phyloP scores from a whole-genome alignment of 2,329 filamentous ascomycete genomes.

The Didymella segeticola region DNA sequence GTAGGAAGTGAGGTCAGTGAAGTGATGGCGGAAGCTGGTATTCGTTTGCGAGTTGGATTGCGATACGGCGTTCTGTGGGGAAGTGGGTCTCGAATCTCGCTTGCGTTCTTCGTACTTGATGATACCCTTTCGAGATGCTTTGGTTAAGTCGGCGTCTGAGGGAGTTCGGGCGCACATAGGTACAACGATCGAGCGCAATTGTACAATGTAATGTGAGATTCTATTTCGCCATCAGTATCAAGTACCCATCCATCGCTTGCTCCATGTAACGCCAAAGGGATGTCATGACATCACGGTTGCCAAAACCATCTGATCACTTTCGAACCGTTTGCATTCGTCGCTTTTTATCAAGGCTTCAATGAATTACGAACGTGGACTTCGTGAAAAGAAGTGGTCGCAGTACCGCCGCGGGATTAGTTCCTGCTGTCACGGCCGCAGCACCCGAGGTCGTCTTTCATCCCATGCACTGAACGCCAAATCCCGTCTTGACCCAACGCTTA shows the following conservation, averaged over 20 bases:
- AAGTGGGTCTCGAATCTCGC: slow-evolving; percentile 10
- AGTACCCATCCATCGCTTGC: slow-evolving; percentile 29
- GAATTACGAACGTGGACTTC: slow-evolving; percentile 51
- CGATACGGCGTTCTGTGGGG: slow-evolving; percentile 5
- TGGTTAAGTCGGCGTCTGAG: slow-evolving; percentile 1
- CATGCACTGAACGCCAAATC: slow-evolving; percentile 51
- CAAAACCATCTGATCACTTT: slow-evolving; percentile 45
- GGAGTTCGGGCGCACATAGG: slow-evolving; percentile 16
- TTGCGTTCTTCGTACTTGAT: slow-evolving; percentile 8
- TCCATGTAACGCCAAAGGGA: slow-evolving; percentile 33
- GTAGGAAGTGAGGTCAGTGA: slow-evolving; percentile 27
- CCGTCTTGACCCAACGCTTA: slow-evolving; percentile 60
- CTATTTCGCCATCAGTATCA: slow-evolving; percentile 43
- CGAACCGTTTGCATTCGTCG: slow-evolving; percentile 52
- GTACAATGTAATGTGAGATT: slow-evolving; percentile 31
- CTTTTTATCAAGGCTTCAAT: slow-evolving; percentile 51
- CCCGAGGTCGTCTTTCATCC: slow-evolving; percentile 51
- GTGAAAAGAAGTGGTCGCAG: slow-evolving; percentile 47
- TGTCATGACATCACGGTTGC: slow-evolving; percentile 44
- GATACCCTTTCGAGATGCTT: slow-evolving; percentile 14
- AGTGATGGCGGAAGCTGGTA: neutral
- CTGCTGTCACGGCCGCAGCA: slow-evolving; percentile 51
- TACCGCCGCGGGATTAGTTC: slow-evolving; percentile 43
- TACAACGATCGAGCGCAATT: slow-evolving; percentile 24
- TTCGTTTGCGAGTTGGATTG: neutral